Evolutionary conservation across 106 monocot species (phyloP).

Genomic region (Hemerocallis citrina): DNA sequence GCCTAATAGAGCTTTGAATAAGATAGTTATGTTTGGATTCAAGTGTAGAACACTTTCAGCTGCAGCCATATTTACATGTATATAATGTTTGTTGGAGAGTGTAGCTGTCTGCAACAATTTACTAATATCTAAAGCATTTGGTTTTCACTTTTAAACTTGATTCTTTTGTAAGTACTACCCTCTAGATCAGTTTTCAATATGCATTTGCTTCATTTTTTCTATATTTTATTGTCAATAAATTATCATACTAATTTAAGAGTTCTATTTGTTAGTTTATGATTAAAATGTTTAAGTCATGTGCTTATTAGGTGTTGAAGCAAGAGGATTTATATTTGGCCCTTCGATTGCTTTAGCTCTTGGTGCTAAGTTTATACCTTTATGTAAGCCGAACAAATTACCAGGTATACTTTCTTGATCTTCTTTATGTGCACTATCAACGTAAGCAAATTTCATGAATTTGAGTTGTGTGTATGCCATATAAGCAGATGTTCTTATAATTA

Average conservation of each 20-base stretch:
- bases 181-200: not conserved
- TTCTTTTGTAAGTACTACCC: not conserved
- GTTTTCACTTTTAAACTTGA: no score
- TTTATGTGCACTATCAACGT: no score
- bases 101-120: not conserved
- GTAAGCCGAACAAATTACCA: slow-evolving; percentile 71
- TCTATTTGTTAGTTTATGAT: not conserved
- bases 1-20: no score
- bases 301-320: slow-evolving; percentile 48
- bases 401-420: slow-evolving; percentile 18
- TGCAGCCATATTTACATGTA: not conserved
- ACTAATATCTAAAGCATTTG: not conserved
- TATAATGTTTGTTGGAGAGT: not conserved
- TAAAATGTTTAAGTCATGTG: not conserved
- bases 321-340: slow-evolving; percentile 82
- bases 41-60: not conserved
- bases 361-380: slow-evolving; percentile 69
- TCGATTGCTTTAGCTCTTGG: slow-evolving; percentile 66
- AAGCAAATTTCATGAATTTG: no score
- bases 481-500: no score
- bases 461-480: no score
- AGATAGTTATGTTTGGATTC: no score
- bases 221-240: not conserved
- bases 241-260: not conserved
- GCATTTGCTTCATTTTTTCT: not conserved